A percentile compares a stretch with the other conserved stretches of the same genome.
phyloP scores from a whole-genome alignment of 73 alveolate genomes.

The Paramecium pentaurelia region DNA sequence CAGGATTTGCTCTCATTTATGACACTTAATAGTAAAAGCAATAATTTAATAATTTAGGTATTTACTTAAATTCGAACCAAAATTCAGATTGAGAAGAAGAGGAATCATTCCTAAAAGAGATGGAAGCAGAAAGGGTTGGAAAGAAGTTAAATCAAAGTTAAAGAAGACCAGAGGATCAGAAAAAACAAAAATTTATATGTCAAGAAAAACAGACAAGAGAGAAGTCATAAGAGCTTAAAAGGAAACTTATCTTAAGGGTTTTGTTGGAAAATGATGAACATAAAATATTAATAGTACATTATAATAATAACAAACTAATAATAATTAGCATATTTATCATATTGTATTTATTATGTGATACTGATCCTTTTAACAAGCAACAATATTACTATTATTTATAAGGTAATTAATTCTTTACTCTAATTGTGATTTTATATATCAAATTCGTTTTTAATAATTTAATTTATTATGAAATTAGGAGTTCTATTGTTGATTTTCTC shows the following conservation, averaged over 20 bases:
- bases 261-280: conserved; percentile 29
- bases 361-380: not conserved
- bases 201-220: conserved; percentile 43
- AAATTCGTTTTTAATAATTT: not conserved
- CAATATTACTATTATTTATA: not conserved
- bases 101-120: conserved; percentile 55
- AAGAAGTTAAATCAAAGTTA: conserved; percentile 61
- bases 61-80: conserved; percentile 81
- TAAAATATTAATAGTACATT: not conserved
- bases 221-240: conserved; percentile 29
- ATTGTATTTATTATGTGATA: not conserved
- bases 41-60: not conserved
- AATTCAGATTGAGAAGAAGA: conserved; percentile 71
- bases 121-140: conserved; percentile 62
- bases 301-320: not conserved
- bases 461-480: not conserved
- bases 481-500: not conserved
- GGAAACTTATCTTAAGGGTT: conserved; percentile 27
- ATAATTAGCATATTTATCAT: not conserved
- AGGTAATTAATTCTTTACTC: not conserved
- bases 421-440: not conserved
- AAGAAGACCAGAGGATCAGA: conserved; percentile 57
- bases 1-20: conserved; percentile 92
- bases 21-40: conserved; percentile 72
- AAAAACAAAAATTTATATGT: conserved; percentile 28